Evolutionary conservation across 306 rosid genomes (phyloP).

Genomic region (Clitoria ternatea): DNA sequence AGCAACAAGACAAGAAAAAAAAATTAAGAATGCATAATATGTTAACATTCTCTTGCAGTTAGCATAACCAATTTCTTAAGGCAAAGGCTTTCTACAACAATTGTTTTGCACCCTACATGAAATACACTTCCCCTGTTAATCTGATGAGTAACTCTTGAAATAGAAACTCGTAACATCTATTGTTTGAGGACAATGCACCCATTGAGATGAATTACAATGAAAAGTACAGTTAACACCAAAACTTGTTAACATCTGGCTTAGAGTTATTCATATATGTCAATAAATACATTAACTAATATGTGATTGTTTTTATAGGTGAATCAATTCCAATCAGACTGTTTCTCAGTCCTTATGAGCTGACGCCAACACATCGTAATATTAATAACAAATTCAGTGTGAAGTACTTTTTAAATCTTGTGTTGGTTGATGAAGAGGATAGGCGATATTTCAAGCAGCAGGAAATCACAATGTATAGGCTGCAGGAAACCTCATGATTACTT

Average conservation of each 20-base stretch:
- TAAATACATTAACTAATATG: background rate
- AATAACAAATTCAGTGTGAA: slow-evolving; percentile 97
- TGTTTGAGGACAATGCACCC: background rate
- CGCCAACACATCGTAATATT: slow-evolving; percentile 91
- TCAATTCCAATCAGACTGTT: slow-evolving; percentile 97
- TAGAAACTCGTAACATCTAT: background rate
- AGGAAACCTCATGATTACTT: slow-evolving; percentile 47
- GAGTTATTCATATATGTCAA: background rate
- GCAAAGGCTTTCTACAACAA: background rate
- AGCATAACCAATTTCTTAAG: background rate
- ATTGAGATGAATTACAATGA: background rate
- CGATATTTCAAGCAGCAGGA: slow-evolving; percentile 99
- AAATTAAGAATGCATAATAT: background rate
- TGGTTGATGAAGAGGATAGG: slow-evolving; percentile 96
- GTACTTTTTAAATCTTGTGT: slow-evolving; percentile 92
- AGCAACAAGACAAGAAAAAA: background rate
- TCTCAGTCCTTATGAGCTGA: slow-evolving; percentile 97
- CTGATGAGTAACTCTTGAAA: background rate
- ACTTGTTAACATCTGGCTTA: background rate
- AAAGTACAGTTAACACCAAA: background rate
- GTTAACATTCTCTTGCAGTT: background rate
- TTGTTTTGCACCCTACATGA: background rate
- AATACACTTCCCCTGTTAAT: background rate
- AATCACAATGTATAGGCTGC: slow-evolving; percentile 83
- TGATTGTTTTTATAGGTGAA: slow-evolving; percentile 62